These are phyloP conservation scores for Xylaria sp. DNA, from an alignment of 2,329 filamentous ascomycete genomes.

Conservation along the genomic window DNA sequence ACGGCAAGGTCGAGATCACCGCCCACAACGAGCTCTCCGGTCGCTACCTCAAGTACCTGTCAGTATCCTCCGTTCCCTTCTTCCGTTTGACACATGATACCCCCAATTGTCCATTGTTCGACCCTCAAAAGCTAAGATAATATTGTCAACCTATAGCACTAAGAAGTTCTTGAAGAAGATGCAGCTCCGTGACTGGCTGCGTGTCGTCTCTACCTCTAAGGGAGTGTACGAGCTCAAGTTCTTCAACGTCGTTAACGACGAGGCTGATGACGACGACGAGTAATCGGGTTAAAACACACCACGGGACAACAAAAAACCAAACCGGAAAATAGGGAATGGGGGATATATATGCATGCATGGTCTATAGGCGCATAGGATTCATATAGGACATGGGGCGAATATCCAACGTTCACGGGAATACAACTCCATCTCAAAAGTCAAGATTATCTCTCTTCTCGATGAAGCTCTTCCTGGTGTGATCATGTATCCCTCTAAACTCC, in stretches of 20 bases:
- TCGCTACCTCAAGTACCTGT: slow-evolving; percentile 99
- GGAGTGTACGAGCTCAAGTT: slow-evolving; percentile 99
- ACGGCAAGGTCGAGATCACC: slow-evolving; percentile 98
- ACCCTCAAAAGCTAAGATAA: slow-evolving; percentile 15
- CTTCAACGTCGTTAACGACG: slow-evolving; percentile 99
- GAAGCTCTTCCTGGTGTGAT: slow-evolving; percentile 23
- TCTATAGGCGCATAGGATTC: slow-evolving; percentile 28
- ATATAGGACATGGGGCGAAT: slow-evolving; percentile 30
- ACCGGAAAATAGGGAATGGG: slow-evolving; percentile 10
- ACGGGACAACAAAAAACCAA: slow-evolving; percentile 17
- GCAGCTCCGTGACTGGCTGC: slow-evolving; percentile 99
- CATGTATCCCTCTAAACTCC: neutral
- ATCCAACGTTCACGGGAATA: slow-evolving; percentile 31
- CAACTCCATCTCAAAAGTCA: slow-evolving; percentile 27
- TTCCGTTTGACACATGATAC: too few relatives aligned
- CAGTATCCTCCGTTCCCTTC: slow-evolving; percentile 58
- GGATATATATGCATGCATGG: neutral
- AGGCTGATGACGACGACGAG: slow-evolving; percentile 97
- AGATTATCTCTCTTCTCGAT: too few relatives aligned
- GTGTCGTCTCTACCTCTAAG: slow-evolving; percentile 96
- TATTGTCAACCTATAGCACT: slow-evolving; percentile 66
- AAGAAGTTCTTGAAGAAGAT: slow-evolving; percentile 99
- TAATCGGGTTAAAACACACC: slow-evolving; percentile 57
- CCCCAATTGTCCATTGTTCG: too few relatives aligned
- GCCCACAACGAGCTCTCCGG: slow-evolving; percentile 98